phyloP scores from a whole-genome alignment of 164 flowering plant species.

The Nymphaea colorata region DNA sequence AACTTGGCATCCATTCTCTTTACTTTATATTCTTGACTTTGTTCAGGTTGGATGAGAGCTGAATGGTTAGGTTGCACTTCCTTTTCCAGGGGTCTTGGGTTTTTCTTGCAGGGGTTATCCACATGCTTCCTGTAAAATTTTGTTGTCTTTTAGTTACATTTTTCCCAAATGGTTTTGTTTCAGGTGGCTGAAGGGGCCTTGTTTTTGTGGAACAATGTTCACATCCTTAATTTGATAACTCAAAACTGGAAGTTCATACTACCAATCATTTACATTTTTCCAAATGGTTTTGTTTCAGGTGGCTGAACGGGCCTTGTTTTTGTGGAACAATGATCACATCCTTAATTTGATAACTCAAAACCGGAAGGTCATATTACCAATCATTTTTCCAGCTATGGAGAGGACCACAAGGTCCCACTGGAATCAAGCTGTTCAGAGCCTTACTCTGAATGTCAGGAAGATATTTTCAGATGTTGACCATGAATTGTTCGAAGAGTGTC shows the following conservation, averaged over 20 bases:
- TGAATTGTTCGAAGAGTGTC: slow-evolving; percentile 55
- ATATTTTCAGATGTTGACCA: slow-evolving; percentile 58
- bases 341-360: slow-evolving; percentile 54
- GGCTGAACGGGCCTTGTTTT: slow-evolving; percentile 66
- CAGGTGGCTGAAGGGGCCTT: slow-evolving; percentile 81
- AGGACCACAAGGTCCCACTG: slow-evolving; percentile 59
- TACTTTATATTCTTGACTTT: too few species aligned
- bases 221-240: slow-evolving; percentile 55
- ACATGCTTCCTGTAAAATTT: background rate
- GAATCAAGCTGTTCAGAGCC: slow-evolving; percentile 83
- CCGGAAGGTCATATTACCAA: slow-evolving; percentile 53
- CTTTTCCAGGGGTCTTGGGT: too few species aligned
- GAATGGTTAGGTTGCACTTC: too few species aligned
- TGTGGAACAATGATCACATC: slow-evolving; percentile 88
- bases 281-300: slow-evolving; percentile 28
- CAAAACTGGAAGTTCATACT: slow-evolving; percentile 52
- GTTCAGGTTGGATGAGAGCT: too few species aligned
- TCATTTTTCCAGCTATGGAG: slow-evolving; percentile 65
- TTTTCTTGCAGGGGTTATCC: background rate
- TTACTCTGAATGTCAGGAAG: slow-evolving; percentile 67
- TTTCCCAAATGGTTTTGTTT: background rate
- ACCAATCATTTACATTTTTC: slow-evolving; percentile 30
- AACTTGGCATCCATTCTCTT: too few species aligned
- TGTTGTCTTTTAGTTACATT: background rate
- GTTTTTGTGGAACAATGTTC: slow-evolving; percentile 84